Evolutionary conservation across 2,329 filamentous ascomycete genomes (phyloP).

Genomic region (Thielaviopsis punctulata): DNA sequence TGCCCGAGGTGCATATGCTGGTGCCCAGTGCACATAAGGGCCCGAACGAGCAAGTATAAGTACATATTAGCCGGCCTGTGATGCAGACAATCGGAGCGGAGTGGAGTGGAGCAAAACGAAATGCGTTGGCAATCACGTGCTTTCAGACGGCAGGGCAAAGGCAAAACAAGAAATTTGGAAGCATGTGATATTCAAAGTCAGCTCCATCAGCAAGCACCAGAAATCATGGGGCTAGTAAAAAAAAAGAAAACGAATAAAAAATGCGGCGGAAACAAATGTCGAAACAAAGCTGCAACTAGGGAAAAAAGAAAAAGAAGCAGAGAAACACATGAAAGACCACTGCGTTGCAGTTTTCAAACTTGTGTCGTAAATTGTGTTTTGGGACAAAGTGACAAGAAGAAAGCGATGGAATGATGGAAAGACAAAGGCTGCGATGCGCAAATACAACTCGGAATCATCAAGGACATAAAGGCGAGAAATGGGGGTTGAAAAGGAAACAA

Average conservation of each 20-base stretch:
- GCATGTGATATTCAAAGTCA: background rate
- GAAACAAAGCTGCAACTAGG: background rate
- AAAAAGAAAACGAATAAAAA: background rate
- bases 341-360: background rate
- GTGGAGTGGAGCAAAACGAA: background rate
- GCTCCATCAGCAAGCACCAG: background rate
- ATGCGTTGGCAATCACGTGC: background rate
- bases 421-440: background rate
- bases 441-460: background rate
- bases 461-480: background rate
- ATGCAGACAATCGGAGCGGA: background rate
- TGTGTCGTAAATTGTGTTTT: background rate
- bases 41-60: background rate
- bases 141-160: background rate
- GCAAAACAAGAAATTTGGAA: background rate
- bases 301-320: too few relatives aligned
- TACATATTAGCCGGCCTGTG: background rate
- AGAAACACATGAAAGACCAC: background rate
- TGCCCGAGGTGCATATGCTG: background rate
- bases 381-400: too few relatives aligned
- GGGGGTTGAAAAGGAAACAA: background rate
- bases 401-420: constrained; percentile 1
- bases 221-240: background rate
- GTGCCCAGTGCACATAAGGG: too few relatives aligned
- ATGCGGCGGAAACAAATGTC: background rate